A percentile compares a stretch with the other conserved stretches of the same genome.
Evolutionary conservation across 768 basidiomycete species (phyloP).

Genomic region (Pleurotus tuoliensis): DNA sequence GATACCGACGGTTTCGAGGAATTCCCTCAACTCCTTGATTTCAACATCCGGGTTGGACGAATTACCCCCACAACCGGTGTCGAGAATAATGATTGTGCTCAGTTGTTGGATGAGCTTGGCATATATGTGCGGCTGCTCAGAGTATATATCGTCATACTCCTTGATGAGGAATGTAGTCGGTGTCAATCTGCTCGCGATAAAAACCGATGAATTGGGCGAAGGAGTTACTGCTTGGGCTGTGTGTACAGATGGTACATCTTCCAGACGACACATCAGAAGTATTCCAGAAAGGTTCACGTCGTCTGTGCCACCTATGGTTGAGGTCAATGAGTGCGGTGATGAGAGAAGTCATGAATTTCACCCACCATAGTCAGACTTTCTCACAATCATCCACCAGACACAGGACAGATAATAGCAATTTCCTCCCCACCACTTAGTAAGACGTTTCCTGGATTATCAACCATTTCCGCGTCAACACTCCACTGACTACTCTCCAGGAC

Average conservation of each 20-base stretch:
- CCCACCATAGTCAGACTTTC: conserved; percentile 9
- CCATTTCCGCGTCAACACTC: conserved; percentile 82
- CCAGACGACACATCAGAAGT: too few relatives aligned
- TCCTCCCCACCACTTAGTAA: conserved; percentile 67
- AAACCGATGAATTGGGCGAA: conserved; percentile 16
- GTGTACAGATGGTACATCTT: too few relatives aligned
- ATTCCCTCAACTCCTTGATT: conserved; percentile 41
- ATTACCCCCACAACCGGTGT: conserved; percentile 53
- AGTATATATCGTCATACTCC: conserved; percentile 48
- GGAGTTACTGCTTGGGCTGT: too few relatives aligned
- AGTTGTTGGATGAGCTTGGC: conserved; percentile 37
- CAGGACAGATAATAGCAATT: conserved; percentile 77
- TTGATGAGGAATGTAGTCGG: conserved; percentile 36
- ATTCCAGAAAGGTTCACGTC: too few relatives aligned
- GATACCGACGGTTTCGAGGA: conserved; percentile 43
- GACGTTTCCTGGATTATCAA: conserved; percentile 49
- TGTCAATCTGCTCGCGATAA: conserved; percentile 26
- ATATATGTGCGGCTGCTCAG: conserved; percentile 54
- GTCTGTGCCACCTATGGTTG: too few relatives aligned
- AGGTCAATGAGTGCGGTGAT: conserved; percentile 1
- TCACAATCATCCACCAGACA: conserved; percentile 63
- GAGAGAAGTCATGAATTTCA: conserved; percentile 2
- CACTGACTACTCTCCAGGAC: conserved; percentile 63
- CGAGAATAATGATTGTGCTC: conserved; percentile 43
- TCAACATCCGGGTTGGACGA: conserved; percentile 35